Percentiles rank a stretch among this genome's conserved stretches.
phyloP scores from a whole-genome alignment of 2,329 filamentous ascomycete genomes.

The Fusarium buxicola region DNA sequence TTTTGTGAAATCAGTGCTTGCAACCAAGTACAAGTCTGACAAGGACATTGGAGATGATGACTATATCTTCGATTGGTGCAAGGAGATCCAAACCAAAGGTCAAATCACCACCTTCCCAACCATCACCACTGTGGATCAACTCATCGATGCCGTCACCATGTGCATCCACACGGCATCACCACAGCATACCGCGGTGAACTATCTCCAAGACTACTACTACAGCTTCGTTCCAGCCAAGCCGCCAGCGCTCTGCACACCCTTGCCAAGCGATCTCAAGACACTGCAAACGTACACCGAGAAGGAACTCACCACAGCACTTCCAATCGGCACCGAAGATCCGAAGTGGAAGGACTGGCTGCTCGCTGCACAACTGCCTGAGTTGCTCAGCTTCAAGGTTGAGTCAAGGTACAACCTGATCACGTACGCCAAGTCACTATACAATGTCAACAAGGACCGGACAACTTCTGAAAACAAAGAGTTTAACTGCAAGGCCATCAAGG shows the following conservation, averaged over 20 bases:
- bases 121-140: constrained; percentile 29
- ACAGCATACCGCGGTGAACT: constrained; percentile 35
- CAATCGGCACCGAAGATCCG: constrained; percentile 19
- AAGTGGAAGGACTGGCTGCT: constrained; percentile 39
- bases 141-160: constrained; percentile 35
- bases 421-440: constrained; percentile 28
- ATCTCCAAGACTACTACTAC: constrained; percentile 36
- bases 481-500: constrained; percentile 1
- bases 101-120: constrained; percentile 23
- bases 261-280: constrained; percentile 9
- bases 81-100: constrained; percentile 24
- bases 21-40: constrained; percentile 22
- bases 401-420: constrained; percentile 28
- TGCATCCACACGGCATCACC: constrained; percentile 33
- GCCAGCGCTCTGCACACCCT: constrained; percentile 19
- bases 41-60: not conserved
- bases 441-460: constrained; percentile 16
- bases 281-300: constrained; percentile 21
- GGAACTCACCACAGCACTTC: constrained; percentile 24
- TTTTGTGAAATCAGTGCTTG: constrained; percentile 21
- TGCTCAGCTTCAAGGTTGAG: constrained; percentile 33
- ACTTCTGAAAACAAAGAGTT: constrained; percentile 1
- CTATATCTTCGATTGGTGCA: constrained; percentile 13
- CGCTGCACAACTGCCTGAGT: constrained; percentile 16
- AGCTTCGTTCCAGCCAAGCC: constrained; percentile 34